Conservation (phyloP, 1,139 yeast species). For the Blastobotrys ciferrii region DNA sequence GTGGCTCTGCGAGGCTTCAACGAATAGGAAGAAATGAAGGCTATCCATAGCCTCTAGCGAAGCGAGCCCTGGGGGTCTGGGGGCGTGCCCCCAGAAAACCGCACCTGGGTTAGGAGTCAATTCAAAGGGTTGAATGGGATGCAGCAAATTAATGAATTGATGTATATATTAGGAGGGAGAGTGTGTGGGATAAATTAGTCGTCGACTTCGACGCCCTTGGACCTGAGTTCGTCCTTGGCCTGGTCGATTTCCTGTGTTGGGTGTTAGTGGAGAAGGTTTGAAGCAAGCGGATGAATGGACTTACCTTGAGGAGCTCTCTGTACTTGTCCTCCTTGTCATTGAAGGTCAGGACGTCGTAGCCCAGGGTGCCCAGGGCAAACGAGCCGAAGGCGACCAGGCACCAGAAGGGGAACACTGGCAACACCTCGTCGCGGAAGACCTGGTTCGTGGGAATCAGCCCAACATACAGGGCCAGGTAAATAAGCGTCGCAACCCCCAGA, state of each 20-base stretch:
- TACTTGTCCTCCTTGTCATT: slow-evolving; percentile 73
- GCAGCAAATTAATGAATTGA: slow-evolving; percentile 5
- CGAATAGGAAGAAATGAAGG: no score
- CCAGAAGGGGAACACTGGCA: slow-evolving; percentile 76
- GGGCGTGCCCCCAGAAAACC: no score
- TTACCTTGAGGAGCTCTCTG: slow-evolving; percentile 51
- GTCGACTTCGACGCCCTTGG: slow-evolving; percentile 51
- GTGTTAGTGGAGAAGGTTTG: slow-evolving; percentile 4
- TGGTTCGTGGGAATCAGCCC: slow-evolving; percentile 59
- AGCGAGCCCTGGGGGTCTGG: no score
- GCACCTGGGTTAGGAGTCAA: no score
- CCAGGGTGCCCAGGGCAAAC: slow-evolving; percentile 68
- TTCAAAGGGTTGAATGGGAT: no score
- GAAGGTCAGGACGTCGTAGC: slow-evolving; percentile 69
- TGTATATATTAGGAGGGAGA: not conserved
- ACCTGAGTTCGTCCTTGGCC: slow-evolving; percentile 59
- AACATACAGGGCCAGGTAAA: slow-evolving; percentile 53
- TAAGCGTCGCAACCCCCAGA: slow-evolving; percentile 46
- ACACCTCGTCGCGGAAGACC: slow-evolving; percentile 50
- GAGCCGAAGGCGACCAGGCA: slow-evolving; percentile 66
- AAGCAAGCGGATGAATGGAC: not conserved
- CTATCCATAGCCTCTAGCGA: no score
- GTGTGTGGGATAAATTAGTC: slow-evolving; percentile 7
- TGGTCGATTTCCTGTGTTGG: slow-evolving; percentile 58
- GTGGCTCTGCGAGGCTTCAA: no score